Percentiles rank a stretch among this genome's conserved stretches.
These are phyloP conservation scores for Avena sativa DNA, from an alignment of 176 grass and related monocot species.

Conservation along the genomic window DNA sequence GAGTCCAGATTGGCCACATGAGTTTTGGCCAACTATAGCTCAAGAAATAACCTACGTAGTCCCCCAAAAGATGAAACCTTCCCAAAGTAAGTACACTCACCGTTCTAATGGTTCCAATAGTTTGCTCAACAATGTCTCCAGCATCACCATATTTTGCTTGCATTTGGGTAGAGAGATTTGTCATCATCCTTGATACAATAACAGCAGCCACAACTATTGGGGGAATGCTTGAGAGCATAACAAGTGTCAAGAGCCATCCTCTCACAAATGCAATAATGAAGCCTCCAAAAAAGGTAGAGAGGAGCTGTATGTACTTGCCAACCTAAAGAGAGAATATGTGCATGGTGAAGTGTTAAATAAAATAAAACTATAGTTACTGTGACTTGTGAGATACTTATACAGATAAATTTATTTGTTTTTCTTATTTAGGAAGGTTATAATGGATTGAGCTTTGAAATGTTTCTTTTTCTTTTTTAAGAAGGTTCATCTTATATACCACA, in stretches of 20 bases:
- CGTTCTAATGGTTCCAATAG: conserved; percentile 76
- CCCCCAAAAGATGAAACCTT: background rate
- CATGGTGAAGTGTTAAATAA: background rate
- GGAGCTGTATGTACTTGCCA: conserved; percentile 74
- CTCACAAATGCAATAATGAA: conserved; percentile 76
- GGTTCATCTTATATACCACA: background rate
- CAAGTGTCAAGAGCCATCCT: conserved; percentile 90
- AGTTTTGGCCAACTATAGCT: background rate
- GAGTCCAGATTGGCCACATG: background rate
- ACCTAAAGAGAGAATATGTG: conserved; percentile 53
- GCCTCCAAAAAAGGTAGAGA: conserved; percentile 76
- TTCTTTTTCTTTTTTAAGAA: background rate
- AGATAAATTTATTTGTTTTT: conserved; percentile 4
- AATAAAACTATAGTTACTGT: background rate
- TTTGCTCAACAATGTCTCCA: conserved; percentile 75
- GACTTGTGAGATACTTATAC: background rate
- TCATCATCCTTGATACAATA: conserved; percentile 52
- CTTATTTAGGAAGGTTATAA: background rate
- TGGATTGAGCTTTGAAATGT: background rate
- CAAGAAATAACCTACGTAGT: background rate
- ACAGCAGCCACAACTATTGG: conserved; percentile 49
- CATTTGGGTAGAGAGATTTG: conserved; percentile 59
- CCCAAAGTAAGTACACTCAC: conserved; percentile 37
- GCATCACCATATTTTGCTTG: conserved; percentile 75
- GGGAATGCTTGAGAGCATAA: conserved; percentile 80